Evolutionary conservation across 495 filamentous ascomycete species (phyloP), one percentile per base, ranked within the genome.

Genomic region (Melanomma pulvis-pyrius): DNA sequence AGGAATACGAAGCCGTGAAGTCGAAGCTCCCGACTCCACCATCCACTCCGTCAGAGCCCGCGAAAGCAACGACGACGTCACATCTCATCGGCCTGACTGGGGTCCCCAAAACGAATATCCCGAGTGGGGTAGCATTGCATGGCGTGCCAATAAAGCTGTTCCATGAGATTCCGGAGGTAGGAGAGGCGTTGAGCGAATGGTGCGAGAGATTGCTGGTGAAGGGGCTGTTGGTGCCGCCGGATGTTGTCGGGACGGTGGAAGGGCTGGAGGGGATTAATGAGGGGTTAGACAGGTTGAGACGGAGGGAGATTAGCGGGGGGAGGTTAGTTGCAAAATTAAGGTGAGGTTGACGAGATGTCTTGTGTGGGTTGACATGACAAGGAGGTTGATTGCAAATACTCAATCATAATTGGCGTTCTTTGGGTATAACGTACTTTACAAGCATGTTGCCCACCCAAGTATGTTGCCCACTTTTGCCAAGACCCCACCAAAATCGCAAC

Each of bases 71-170:
- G 55, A 25, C 71, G 55, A 24, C 53, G 11, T 29, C 81, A 1
- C 87, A 90, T 75, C 76, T 90, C 5, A 79, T 90, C 5, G 87
- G 87, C 0, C 67, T 90, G 29, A 86, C 84, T 5, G 88, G 87
- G 0, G 60, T 87, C 17, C 88, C 88, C 0, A 86, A 87, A 68
- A 76, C 78, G 53, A 65, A 69, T 12, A 65, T 77, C 2, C 56
- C 56, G 19, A 63, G 76, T 0, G 79, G 80, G 11, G 79, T 88
- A 19, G 71, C 71, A 22, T 79, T 82, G 51, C 87, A 90, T 61
- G 85, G 79, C 4, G 84, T 90, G 22, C 88, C 87, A 0, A 88
- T 90, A 55, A 90, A 90, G 73, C 63, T 88, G 25, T 90, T 89
- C 67, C 88, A 90, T 67, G 80, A 82, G 54, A 81, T 84, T 2